Evolutionary conservation across 2,329 filamentous ascomycete genomes (phyloP), one percentile per base, ranked within the genome.

Genomic region (Fusarium sambucinum): DNA sequence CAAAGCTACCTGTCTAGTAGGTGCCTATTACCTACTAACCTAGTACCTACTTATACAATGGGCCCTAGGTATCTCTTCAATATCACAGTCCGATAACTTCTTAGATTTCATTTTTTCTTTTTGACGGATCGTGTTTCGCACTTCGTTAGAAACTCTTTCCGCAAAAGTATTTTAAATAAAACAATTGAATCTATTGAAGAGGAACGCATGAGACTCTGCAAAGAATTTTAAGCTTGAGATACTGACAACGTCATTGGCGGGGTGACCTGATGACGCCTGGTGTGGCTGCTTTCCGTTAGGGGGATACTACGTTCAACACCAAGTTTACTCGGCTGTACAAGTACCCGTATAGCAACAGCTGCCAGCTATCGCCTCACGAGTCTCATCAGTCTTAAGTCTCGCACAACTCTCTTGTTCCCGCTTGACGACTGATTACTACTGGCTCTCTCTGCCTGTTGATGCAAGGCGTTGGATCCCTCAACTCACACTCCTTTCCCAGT

Each of bases 181-280:
- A 33, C 27, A 52, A 40, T 27, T 44, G 27, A 52, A 54, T 53
- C 50, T 25, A 38, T 69, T 45, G 33, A 25, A 44, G 25, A 38
- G 7, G 21, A 42, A 69, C 58, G 57, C 46, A 69, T 38, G 25
- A 66, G 59, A 52, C 33, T 66, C 48, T 63, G 56, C 65, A 63
- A 54, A 57, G 50, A 45, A 32, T 33, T 61, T 64, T 51, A 48
- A 27, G 48, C 41, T 40, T 62, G 56, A 61, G 45, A 70, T 59
- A 59, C 62, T 33, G 40, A 65, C 59, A 75, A 74, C 73, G 73
- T 75, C 73, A 75, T 75, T 75, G 73, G 73, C 71, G 73, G 73
- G 73, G 73, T 72, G 73, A 73, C 63, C 60, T 46, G 67, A 70
- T 70, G 67, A 70, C 67, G 67, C 55, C 63, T 52, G 19, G 19